A percentile compares a stretch with the other conserved stretches of the same genome.
Evolutionary conservation across 257 asterid genomes (phyloP).

Genomic region (Salvia splendens): DNA sequence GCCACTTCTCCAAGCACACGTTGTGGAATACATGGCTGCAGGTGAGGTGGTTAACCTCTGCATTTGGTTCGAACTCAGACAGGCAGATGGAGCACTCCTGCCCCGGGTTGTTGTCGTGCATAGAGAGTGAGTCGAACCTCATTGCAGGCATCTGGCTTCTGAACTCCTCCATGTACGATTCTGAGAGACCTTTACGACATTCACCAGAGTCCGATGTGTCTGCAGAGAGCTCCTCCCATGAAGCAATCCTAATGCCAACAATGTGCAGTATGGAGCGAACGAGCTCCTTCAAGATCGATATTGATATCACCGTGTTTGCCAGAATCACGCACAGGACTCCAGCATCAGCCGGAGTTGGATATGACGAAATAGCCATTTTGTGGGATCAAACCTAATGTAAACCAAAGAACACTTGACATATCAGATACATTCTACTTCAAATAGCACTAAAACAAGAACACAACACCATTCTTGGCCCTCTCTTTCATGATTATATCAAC

Average conservation of each 20-base stretch:
- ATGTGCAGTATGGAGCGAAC: constrained; percentile 63
- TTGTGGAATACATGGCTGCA: constrained; percentile 82
- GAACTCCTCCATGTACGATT: constrained; percentile 68
- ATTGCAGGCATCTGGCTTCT: constrained; percentile 60
- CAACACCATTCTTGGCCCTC: no score
- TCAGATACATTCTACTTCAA: no score
- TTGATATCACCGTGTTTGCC: constrained; percentile 78
- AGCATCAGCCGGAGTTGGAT: constrained; percentile 77
- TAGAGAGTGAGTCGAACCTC: constrained; percentile 52
- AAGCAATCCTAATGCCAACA: constrained; percentile 66
- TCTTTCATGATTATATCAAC: background rate
- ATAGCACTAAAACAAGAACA: no score
- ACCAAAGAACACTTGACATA: background rate
- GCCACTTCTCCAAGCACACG: constrained; percentile 70
- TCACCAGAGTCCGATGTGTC: constrained; percentile 47
- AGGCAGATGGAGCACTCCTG: constrained; percentile 81
- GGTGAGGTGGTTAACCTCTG: constrained; percentile 64
- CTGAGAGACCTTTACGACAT: constrained; percentile 51
- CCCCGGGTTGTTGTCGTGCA: constrained; percentile 16
- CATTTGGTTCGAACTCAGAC: constrained; percentile 53
- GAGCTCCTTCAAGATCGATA: constrained; percentile 65
- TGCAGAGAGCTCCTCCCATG: constrained; percentile 67
- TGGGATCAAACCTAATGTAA: constrained; percentile 34
- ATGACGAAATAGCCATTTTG: constrained; percentile 75
- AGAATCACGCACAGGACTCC: constrained; percentile 76